These are phyloP conservation scores for Jackrogersella multiformis DNA, from an alignment of 495 filamentous ascomycete genomes.

Conservation along the genomic window DNA sequence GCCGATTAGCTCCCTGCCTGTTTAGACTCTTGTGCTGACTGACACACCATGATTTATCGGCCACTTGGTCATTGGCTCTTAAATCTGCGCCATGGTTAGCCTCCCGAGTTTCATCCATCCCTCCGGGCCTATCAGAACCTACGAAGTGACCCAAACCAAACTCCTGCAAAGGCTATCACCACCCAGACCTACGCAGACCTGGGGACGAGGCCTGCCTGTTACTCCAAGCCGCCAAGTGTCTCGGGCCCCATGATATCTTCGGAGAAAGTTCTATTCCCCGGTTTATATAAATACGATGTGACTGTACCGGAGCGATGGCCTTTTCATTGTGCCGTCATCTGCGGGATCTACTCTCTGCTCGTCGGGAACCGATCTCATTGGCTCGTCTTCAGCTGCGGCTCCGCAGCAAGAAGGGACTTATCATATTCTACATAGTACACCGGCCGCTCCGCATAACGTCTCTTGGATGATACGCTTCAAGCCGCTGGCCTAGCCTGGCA, in stretches of 20 bases:
- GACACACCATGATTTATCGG: constrained; percentile 29
- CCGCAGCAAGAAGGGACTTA: constrained; percentile 38
- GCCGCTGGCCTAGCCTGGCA: constrained; percentile 5
- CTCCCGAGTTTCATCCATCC: constrained; percentile 31
- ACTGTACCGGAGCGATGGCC: constrained; percentile 30
- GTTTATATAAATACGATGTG: constrained; percentile 28
- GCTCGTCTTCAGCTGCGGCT: constrained; percentile 30
- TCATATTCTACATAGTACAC: constrained; percentile 32
- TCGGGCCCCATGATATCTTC: constrained; percentile 37
- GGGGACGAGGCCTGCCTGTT: constrained; percentile 34
- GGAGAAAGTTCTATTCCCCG: constrained; percentile 37
- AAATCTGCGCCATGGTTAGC: constrained; percentile 26
- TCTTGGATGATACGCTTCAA: constrained; percentile 19
- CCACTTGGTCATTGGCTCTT: constrained; percentile 24
- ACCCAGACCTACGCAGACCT: constrained; percentile 34
- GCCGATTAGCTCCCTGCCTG: constrained; percentile 19
- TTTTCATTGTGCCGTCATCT: constrained; percentile 35
- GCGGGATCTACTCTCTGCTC: constrained; percentile 33
- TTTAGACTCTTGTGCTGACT: constrained; percentile 22
- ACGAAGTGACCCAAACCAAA: constrained; percentile 34
- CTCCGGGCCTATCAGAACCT: constrained; percentile 29
- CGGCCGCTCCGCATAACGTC: constrained; percentile 26
- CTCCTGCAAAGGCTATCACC: constrained; percentile 36
- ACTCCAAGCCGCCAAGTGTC: constrained; percentile 25
- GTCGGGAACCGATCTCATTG: constrained; percentile 28